Evolutionary conservation across 1,284 basidiomycete genomes (phyloP).

Genomic region (Rhodotorula sp.): DNA sequence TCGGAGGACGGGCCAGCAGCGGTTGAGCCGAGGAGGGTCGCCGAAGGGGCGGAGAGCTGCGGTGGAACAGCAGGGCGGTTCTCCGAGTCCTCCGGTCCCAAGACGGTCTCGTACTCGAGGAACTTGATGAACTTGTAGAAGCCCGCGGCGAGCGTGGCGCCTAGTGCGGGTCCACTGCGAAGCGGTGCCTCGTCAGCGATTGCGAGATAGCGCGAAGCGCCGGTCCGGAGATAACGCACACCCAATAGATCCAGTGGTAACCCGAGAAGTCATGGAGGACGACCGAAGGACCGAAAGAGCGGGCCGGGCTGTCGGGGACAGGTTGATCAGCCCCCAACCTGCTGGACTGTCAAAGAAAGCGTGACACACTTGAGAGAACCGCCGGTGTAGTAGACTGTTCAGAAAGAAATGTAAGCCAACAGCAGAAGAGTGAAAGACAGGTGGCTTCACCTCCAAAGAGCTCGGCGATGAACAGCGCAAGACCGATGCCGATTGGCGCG

Average conservation of each 20-base stretch:
- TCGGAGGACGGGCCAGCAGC: not conserved
- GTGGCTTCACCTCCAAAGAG: conserved; percentile 57
- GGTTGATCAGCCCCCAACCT: not conserved
- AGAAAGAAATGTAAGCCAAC: too few relatives aligned
- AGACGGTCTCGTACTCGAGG: conserved; percentile 29
- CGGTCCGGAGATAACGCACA: not conserved
- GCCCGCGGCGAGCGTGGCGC: conserved; percentile 60
- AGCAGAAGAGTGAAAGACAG: too few relatives aligned
- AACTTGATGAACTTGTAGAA: conserved; percentile 56
- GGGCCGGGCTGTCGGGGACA: conserved; percentile 5
- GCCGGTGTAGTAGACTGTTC: conserved; percentile 12
- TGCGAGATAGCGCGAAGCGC: not conserved
- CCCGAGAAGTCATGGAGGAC: conserved; percentile 60
- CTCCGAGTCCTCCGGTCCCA: conserved; percentile 15
- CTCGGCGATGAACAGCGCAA: conserved; percentile 67
- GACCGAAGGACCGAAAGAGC: conserved; percentile 69
- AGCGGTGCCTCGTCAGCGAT: conserved; percentile 43
- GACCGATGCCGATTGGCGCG: conserved; percentile 64
- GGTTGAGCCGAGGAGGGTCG: conserved; percentile 3
- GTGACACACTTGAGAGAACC: not conserved
- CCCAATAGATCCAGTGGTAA: conserved; percentile 51
- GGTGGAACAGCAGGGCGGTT: not conserved
- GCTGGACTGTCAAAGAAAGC: not conserved
- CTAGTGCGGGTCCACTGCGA: conserved; percentile 60
- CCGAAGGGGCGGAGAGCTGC: conserved; percentile 1